Evolutionary conservation across 345 rosid genomes (phyloP), one percentile per base, ranked within the genome.

Genomic region (Ceriops tagal): DNA sequence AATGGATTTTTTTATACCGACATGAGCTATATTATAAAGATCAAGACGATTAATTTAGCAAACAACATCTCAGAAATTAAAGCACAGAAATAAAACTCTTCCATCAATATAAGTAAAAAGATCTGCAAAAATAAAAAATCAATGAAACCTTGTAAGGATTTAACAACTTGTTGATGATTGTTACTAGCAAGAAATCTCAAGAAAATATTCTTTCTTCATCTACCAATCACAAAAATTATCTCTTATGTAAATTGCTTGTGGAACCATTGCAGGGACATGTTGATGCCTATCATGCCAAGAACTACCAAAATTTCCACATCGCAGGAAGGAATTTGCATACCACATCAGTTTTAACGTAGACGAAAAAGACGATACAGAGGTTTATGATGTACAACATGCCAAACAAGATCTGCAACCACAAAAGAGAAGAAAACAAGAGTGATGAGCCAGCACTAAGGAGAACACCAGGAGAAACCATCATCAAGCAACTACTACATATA

Each of bases 331-430:
- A 21, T 1, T 27, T 11, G 5, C 83, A 51, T 88, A 92, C 99
- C 96, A 80, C 87, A 71, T 88, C 83, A 46, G 96, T 84, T 83
- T 88, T 90, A 70, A 85, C 81, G 26, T 88, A 92, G 65, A 95
- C 79, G 78, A 77, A 85, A 28, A 95, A 79, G 84, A 90, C 65
- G 73, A 92, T 83, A 15, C 79, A 88, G 76, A 92, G 84, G 74
- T 92, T 95, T 68, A 82, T 65, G 56, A 87, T 73, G 84, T 95
- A 90, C 71, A 95, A 83, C 74, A 85, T 18, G 65, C 91, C 96
- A 78, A 95, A 90, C 78, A 89, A 78, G 52, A 92, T 84, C 98
- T 90, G 96, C 87, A 79, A 69, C 34, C 75, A 67, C 53, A 58
- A 62, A 31, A 58, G 28, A 46, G 62, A 20, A 68, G 24, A 39